Conservation (phyloP, 148 eudicot species). For the Chenopodium formosanum region DNA sequence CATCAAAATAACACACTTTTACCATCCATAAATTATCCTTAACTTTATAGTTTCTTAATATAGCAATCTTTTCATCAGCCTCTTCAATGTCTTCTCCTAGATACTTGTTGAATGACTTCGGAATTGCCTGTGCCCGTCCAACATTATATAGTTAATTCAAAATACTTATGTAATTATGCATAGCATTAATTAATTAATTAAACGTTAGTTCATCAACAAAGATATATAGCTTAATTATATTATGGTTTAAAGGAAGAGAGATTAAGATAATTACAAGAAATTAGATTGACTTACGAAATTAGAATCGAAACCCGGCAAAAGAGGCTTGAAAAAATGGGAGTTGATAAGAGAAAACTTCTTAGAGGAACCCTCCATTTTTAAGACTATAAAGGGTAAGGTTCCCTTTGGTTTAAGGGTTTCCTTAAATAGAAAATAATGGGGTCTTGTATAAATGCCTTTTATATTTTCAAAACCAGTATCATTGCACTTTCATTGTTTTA, state of each 20-base stretch:
- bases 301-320: neutral
- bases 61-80: neutral
- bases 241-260: neutral
- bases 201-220: neutral
- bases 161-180: no score
- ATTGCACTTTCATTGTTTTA: neutral
- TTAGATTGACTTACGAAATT: slow-evolving; percentile 7
- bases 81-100: neutral
- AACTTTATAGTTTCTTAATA: slow-evolving; percentile 6
- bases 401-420: neutral
- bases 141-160: no score
- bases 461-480: no score
- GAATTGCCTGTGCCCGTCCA: neutral
- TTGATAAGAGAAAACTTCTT: neutral
- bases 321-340: slow-evolving; percentile 12
- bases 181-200: no score
- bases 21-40: neutral
- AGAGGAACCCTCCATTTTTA: neutral
- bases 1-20: neutral
- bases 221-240: neutral
- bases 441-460: neutral
- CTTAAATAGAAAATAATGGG: neutral
- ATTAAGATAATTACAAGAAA: neutral
- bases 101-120: slow-evolving; percentile 8
- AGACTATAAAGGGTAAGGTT: neutral